Evolutionary conservation across 2,329 filamentous ascomycete species (phyloP), one percentile per base, ranked within the genome.

Genomic region (Teratosphaeria nubilosa): DNA sequence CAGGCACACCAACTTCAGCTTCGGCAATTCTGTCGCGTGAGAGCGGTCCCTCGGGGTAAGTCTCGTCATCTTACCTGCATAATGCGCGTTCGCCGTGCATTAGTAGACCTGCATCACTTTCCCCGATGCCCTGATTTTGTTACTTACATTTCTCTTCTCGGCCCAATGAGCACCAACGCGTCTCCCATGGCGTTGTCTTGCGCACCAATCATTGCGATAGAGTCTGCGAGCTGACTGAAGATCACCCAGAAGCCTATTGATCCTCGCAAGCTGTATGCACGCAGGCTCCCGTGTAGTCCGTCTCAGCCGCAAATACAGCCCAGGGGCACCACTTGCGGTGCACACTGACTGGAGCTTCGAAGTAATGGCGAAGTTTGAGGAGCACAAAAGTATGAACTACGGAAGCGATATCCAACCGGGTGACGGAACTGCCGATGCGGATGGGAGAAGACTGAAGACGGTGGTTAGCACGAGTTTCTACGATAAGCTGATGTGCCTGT

Each of bases 321-420:
- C 22, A 14, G 31, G 20, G 60, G 73, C 1, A 70, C 72, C 61
- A 60, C 37, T 10, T 24, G 22, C 14, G 14, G 22, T 20, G 30
- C 22, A 54, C 14, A 14, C n/a, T 16, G 22, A 74, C 58, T 90
- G 86, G 81, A 68, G 67, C 1, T 85, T 94, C 58, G 76, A 80
- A 51, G 77, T 92, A 1, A 64, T 91, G 53, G 85, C 81, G 0
- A 81, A 80, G 56, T 95, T 95, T 68, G 87, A 90, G 65, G 88
- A 92, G 69, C 91, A 96, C 70, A 79, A 88, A 74, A 96, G 90
- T 71, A 96, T 96, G 90, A 96, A 95, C 68, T 97, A 97, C 71
- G 91, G 87, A 6, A 89, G 87, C 65, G 91, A 91, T 72, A 82
- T 84, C 59, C 78, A 82, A 63, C 79, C 79, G 1, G 67, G 25